Base-by-base conservation (phyloP, 2,329 filamentous ascomycete genomes). In the Plenodomus biglobosus region DNA sequence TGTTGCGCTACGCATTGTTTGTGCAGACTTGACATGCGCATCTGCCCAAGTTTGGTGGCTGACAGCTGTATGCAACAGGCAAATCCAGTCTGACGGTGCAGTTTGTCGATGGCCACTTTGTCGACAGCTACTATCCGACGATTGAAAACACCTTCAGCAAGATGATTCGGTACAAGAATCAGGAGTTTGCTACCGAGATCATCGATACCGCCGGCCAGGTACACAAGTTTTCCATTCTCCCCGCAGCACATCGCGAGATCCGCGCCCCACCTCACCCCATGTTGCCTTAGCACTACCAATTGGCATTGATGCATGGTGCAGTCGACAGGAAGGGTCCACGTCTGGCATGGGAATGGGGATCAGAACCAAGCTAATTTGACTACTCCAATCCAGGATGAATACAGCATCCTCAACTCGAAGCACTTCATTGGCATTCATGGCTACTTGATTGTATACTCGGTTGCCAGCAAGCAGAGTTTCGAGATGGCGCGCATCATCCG, bases 141-240 rank as follows among this genome's bases (percentile, higher is more conserved):
- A 97, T 99, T 67, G 94, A 99, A 75, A 99, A 97, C 74, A 97
- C 92, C 2, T 99, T 99, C 73, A 95, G 88, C 79, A 95, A 95
- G 73, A 86, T 91, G 61, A 96, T 99, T 72, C 88, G 90, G 64
- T 87, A 88, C 74, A 95, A 94, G 75, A 87, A 88, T 42, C 90
- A 96, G 73, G 94, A 97, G 59, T 99, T 86, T 74, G 85, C 89
- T 42, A 96, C 92, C 11, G 94, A 99, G 77, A 97, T 99, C 66
- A 94, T 99, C 72, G 94, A 99, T 72, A 99, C 94, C 21, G 94
- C 94, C 44, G 94, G 94, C 52, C 92, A 96, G 81, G 88, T 91
- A 79, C 67, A 77, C 59, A 40, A 50, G 16, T 47, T 63, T 64
- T 63, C 55, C 52, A 51, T 48, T 43, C 42, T 43, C 50, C 42